phyloP scores from a whole-genome alignment of 257 asterid species.

The Gentiana straminea region DNA sequence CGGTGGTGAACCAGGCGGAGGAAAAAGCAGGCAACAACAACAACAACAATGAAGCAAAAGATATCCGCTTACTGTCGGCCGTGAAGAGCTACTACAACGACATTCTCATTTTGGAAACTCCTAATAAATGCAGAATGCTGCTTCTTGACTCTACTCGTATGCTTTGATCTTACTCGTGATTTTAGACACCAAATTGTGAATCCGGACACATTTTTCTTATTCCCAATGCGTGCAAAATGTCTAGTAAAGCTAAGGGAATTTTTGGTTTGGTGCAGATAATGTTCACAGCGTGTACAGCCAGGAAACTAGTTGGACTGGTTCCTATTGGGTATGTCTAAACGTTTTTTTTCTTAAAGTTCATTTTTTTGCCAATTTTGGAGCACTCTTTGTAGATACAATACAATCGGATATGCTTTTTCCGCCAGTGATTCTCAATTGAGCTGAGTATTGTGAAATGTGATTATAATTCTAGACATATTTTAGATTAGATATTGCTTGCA shows the following conservation, averaged over 20 bases:
- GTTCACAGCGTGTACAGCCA: constrained; percentile 59
- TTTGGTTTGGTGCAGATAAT: constrained; percentile 38
- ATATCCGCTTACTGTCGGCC: constrained; percentile 34
- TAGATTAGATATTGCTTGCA: too few species aligned
- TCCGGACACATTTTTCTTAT: too few species aligned
- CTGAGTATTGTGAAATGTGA: too few species aligned
- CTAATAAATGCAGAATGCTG: constrained; percentile 47
- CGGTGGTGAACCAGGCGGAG: constrained; percentile 1
- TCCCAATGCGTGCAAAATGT: too few species aligned
- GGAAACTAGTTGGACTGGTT: constrained; percentile 56
- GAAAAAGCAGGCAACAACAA: constrained; percentile 6
- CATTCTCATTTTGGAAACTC: constrained; percentile 49
- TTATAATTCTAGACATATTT: too few species aligned
- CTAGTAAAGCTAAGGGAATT: background rate
- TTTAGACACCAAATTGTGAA: too few species aligned
- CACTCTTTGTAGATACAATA: constrained; percentile 5
- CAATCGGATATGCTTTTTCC: background rate
- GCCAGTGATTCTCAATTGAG: too few species aligned
- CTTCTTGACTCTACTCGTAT: constrained; percentile 66
- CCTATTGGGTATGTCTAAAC: constrained; percentile 52
- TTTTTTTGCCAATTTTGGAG: background rate
- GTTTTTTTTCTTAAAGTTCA: background rate
- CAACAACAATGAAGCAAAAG: constrained; percentile 16
- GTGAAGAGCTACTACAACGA: constrained; percentile 35
- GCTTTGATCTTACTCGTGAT: background rate